Evolutionary conservation across 805 yeast genomes (phyloP).

Genomic region (Yamadazyma phyllophila): DNA sequence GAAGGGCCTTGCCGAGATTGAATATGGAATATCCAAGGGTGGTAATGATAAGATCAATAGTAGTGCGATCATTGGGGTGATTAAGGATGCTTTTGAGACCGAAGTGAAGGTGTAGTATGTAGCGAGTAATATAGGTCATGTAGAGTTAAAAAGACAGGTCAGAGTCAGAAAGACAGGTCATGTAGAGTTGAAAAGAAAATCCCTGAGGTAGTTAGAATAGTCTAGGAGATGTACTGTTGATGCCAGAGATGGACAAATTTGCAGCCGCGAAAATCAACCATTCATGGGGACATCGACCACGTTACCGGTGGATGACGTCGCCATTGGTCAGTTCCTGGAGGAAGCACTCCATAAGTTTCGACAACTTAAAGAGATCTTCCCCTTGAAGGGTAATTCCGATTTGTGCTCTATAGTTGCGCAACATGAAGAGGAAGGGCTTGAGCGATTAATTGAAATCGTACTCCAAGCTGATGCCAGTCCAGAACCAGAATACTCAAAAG

Average conservation of each 20-base stretch:
- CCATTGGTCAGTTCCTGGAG: background rate
- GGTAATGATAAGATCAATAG: conserved; percentile 89
- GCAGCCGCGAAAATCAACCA: background rate
- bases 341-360: background rate
- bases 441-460: background rate
- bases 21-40: conserved; percentile 87
- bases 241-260: background rate
- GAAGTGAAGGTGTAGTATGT: background rate
- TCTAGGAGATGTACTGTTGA: background rate
- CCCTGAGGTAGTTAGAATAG: no score
- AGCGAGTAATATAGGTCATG: background rate
- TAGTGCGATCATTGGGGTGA: conserved; percentile 85
- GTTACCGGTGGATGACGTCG: background rate
- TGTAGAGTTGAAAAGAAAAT: no score
- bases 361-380: conserved; percentile 3
- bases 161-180: no score
- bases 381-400: background rate
- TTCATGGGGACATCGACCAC: no score
- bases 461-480: background rate
- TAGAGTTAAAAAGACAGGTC: no score
- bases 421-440: background rate
- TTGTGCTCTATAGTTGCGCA: background rate
- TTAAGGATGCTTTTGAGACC: conserved; percentile 62
- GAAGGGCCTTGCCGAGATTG: conserved; percentile 78
- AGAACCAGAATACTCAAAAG: background rate